Percentiles rank a stretch among this genome's conserved stretches.
Evolutionary conservation across 2,329 filamentous ascomycete species (phyloP).

Genomic region (Ustulina deusta): DNA sequence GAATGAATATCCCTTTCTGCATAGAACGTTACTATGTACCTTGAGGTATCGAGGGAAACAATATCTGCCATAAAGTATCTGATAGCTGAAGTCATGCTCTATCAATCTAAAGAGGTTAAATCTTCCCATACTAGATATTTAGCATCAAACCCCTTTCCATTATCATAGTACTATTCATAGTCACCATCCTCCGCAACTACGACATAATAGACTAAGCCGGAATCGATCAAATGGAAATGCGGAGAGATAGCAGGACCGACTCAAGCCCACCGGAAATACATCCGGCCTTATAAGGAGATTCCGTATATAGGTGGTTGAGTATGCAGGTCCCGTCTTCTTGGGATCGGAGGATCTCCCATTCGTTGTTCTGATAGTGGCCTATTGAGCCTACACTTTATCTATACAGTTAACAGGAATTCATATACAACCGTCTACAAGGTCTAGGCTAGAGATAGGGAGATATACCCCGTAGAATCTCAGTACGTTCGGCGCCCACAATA

Average conservation of each 20-base stretch:
- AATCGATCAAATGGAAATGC: background rate
- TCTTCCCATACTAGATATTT: background rate
- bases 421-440: background rate
- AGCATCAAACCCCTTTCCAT: too few species aligned
- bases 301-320: constrained; percentile 1
- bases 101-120: background rate
- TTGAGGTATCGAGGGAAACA: background rate
- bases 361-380: background rate
- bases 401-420: constrained; percentile 3
- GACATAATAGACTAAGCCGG: background rate
- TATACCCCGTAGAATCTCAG: background rate
- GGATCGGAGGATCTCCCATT: background rate
- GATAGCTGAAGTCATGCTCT: background rate
- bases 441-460: background rate
- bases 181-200: background rate
- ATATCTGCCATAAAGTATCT: background rate
- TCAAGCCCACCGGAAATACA: background rate
- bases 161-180: background rate
- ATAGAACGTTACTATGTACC: background rate
- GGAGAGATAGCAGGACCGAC: constrained; percentile 6
- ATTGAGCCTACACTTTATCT: constrained; percentile 8
- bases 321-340: constrained; percentile 8
- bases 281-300: constrained; percentile 7
- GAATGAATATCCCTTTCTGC: constrained; percentile 1
- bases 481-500: background rate